phyloP scores from a whole-genome alignment of 2,329 filamentous ascomycete species.

The Albifimbria verrucaria region DNA sequence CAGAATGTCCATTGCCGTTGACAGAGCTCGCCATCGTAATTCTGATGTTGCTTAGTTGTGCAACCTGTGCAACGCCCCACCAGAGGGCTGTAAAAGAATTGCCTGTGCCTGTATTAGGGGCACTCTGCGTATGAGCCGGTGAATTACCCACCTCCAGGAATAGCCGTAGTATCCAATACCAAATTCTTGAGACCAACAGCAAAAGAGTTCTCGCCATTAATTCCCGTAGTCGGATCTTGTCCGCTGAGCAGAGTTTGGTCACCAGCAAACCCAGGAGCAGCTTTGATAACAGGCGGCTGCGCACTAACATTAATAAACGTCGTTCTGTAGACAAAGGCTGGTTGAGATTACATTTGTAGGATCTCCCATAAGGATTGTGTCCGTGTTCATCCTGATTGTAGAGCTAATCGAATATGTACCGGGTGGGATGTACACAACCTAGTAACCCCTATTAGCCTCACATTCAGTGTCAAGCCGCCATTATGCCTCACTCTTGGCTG shows the following conservation, averaged over 20 bases:
- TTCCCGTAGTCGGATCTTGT: conserved; percentile 30
- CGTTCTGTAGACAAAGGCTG: background rate
- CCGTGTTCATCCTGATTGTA: conserved; percentile 39
- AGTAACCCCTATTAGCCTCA: background rate
- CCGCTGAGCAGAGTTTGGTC: conserved; percentile 30
- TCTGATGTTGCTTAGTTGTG: conserved; percentile 39
- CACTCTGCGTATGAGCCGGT: background rate
- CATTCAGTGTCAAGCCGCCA: conserved; percentile 1
- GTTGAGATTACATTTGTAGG: conserved; percentile 26
- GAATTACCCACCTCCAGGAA: conserved; percentile 22
- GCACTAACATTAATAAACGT: background rate
- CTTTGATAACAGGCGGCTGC: conserved; percentile 38
- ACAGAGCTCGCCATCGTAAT: conserved; percentile 35
- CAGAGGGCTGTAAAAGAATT: conserved; percentile 35
- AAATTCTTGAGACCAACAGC: conserved; percentile 41
- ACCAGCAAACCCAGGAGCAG: conserved; percentile 30
- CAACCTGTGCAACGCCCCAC: conserved; percentile 42
- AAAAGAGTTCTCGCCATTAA: conserved; percentile 36
- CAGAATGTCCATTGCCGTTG: conserved; percentile 35
- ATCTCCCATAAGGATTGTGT: conserved; percentile 45
- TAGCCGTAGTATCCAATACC: conserved; percentile 37
- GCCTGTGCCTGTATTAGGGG: conserved; percentile 6
- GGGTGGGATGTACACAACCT: conserved; percentile 38
- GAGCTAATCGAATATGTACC: conserved; percentile 37
- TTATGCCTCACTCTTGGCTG: conserved; percentile 36